Evolutionary conservation across 805 yeast species (phyloP).

Genomic region (Myxozyma neotropica): DNA sequence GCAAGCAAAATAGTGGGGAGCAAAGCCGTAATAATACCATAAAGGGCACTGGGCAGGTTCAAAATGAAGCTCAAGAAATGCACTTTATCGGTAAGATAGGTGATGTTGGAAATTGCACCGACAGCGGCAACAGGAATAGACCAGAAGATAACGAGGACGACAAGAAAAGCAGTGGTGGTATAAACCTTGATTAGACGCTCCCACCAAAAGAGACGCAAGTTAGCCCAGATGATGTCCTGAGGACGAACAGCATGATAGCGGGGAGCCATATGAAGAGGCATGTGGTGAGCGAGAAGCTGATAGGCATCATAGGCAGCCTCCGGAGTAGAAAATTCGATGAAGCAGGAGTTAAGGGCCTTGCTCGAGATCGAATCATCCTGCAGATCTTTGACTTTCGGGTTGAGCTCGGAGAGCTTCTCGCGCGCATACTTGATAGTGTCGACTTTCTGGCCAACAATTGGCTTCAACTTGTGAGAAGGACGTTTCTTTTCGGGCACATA

Average conservation of each 20-base stretch:
- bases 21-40: constrained; percentile 86
- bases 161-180: constrained; percentile 58
- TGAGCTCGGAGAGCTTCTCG: constrained; percentile 67
- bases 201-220: constrained; percentile 59
- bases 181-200: constrained; percentile 60
- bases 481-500: constrained; percentile 74
- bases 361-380: constrained; percentile 58
- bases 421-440: constrained; percentile 76
- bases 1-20: constrained; percentile 83
- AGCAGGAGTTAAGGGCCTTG: constrained; percentile 77
- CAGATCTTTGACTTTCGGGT: constrained; percentile 59
- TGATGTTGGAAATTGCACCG: constrained; percentile 87
- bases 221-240: constrained; percentile 82
- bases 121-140: constrained; percentile 97
- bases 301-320: constrained; percentile 85
- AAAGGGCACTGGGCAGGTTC: constrained; percentile 66
- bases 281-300: constrained; percentile 64
- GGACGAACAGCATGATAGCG: constrained; percentile 69
- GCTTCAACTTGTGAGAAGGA: constrained; percentile 77
- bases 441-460: constrained; percentile 78
- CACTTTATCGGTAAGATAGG: constrained; percentile 67
- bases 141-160: constrained; percentile 85
- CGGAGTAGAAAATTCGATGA: constrained; percentile 80
- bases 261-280: constrained; percentile 50
- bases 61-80: constrained; percentile 75